phyloP scores from a whole-genome alignment of 805 yeast species.

The Yarrowia deformans region DNA sequence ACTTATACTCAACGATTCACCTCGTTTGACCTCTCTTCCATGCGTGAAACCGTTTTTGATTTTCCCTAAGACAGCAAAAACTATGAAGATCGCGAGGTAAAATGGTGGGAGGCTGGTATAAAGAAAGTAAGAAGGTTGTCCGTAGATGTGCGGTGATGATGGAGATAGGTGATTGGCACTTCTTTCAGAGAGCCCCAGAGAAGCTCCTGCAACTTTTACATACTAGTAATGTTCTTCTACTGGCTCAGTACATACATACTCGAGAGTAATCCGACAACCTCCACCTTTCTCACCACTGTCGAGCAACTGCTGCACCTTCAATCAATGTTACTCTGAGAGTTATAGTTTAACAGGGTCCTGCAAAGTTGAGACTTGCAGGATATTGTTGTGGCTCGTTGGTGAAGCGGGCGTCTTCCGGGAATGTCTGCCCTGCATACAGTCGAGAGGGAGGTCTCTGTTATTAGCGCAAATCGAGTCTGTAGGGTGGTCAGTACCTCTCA shows the following conservation, averaged over 20 bases:
- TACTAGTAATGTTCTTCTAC: too few relatives aligned
- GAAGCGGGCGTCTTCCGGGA: neutral
- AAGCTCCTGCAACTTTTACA: too few relatives aligned
- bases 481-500: neutral
- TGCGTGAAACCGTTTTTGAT: constrained; percentile 1
- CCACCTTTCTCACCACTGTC: neutral
- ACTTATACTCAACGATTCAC: too few relatives aligned
- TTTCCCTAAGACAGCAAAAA: neutral
- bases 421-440: neutral
- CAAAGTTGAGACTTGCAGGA: neutral
- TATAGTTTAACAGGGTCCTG: constrained; percentile 2
- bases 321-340: neutral
- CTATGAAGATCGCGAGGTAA: neutral
- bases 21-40: too few relatives aligned
- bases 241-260: too few relatives aligned
- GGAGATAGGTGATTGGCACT: too few relatives aligned
- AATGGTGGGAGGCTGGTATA: neutral
- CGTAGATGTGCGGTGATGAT: too few relatives aligned
- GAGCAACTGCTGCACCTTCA: neutral
- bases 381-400: neutral
- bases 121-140: too few relatives aligned
- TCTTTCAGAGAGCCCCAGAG: too few relatives aligned
- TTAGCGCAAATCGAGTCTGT: too few relatives aligned
- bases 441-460: neutral
- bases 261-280: neutral